These are phyloP conservation scores for Neolentinus lepideus DNA, from an alignment of 1,284 basidiomycete genomes.

Conservation along the genomic window DNA sequence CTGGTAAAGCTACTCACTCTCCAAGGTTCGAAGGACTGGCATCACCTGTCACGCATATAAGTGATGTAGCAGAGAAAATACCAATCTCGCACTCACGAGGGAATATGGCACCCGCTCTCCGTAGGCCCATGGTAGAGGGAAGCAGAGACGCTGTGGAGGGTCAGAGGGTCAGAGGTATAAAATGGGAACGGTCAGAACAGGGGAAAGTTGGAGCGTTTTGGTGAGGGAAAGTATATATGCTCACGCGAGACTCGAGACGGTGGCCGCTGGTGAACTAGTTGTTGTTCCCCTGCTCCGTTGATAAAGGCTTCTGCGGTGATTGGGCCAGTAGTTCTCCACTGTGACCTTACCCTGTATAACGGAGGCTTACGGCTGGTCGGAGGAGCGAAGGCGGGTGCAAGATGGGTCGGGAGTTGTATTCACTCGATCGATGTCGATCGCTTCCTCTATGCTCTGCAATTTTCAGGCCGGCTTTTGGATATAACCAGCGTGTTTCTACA, in stretches of 20 bases:
- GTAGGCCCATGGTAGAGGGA: neutral
- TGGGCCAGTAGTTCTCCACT: neutral
- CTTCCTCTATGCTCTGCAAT: too few relatives aligned
- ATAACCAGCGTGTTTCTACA: too few relatives aligned
- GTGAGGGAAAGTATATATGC: neutral
- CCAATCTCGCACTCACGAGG: neutral
- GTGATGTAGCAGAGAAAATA: neutral
- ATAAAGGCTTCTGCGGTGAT: neutral
- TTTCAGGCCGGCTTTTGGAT: too few relatives aligned
- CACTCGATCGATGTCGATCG: too few relatives aligned
- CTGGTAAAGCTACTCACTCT: slow-evolving; percentile 9
- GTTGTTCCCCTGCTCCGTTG: neutral
- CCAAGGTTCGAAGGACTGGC: slow-evolving; percentile 1
- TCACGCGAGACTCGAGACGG: neutral
- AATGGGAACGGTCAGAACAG: neutral
- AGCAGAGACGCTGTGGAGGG: too few relatives aligned
- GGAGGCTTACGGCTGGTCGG: too few relatives aligned
- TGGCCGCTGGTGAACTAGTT: too few relatives aligned
- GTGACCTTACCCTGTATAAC: too few relatives aligned
- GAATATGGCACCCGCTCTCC: neutral
- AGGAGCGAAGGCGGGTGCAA: too few relatives aligned
- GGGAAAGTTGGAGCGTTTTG: neutral
- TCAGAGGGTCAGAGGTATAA: neutral
- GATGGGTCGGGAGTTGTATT: too few relatives aligned
- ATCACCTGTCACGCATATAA: neutral